phyloP scores from a whole-genome alignment of 768 basidiomycete species.

The Rossbeevera mucosa region DNA sequence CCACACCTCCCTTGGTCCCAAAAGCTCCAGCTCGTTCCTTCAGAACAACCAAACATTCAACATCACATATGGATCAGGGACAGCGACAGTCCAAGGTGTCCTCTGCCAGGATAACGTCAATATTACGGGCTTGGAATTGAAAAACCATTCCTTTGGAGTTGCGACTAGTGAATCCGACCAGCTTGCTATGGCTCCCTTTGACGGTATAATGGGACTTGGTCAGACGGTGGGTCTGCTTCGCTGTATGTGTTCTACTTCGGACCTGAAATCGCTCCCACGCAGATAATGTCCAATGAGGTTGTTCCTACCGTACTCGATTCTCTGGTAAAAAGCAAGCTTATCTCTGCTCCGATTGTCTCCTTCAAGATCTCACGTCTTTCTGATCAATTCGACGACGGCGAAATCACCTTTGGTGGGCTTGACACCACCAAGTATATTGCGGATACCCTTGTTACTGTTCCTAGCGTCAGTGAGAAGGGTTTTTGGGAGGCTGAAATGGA shows the following conservation, averaged over 20 bases:
- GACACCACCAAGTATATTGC: constrained; percentile 66
- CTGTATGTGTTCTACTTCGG: constrained; percentile 1
- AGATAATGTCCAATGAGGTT: constrained; percentile 62
- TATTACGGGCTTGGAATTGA: constrained; percentile 58
- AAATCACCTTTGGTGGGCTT: constrained; percentile 78
- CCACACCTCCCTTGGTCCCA: constrained; percentile 61
- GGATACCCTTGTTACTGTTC: constrained; percentile 51
- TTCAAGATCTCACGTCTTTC: constrained; percentile 76
- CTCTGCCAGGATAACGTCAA: constrained; percentile 59
- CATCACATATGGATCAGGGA: constrained; percentile 67
- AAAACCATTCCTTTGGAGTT: constrained; percentile 64
- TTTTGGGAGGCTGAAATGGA: constrained; percentile 80
- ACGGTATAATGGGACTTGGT: constrained; percentile 77
- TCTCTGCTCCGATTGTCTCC: constrained; percentile 63
- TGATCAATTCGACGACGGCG: constrained; percentile 63
- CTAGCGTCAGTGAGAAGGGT: constrained; percentile 60
- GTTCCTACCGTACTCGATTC: constrained; percentile 69
- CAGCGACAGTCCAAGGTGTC: constrained; percentile 58
- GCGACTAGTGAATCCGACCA: constrained; percentile 55
- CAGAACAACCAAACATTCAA: constrained; percentile 48
- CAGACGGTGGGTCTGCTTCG: constrained; percentile 48
- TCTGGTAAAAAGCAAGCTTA: constrained; percentile 52
- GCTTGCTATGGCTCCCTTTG: constrained; percentile 57
- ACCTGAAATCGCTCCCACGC: neutral
- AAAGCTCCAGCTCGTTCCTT: constrained; percentile 59